Percentiles rank a stretch among this genome's conserved stretches.
Evolutionary conservation across 2,329 filamentous ascomycete genomes (phyloP).

Genomic region (Fusarium secorum): DNA sequence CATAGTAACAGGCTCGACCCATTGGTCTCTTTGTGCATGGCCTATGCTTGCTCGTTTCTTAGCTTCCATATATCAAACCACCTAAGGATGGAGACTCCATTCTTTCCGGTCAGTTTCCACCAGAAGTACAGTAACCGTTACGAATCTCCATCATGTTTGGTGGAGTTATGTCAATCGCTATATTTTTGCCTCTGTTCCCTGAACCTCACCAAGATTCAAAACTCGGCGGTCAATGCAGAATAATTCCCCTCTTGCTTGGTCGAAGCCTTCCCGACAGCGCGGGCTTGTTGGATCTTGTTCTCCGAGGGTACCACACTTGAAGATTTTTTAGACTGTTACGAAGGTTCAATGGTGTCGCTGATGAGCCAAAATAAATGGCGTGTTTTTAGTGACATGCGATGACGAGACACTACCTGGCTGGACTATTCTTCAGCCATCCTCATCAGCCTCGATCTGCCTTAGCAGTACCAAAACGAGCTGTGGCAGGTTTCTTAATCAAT

Average conservation of each 20-base stretch:
- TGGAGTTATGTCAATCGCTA: constrained; percentile 31
- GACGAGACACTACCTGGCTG: constrained; percentile 18
- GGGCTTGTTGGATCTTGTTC: background rate
- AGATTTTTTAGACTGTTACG: background rate
- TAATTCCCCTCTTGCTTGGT: background rate
- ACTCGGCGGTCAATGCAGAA: constrained; percentile 5
- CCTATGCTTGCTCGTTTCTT: background rate
- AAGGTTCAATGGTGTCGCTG: background rate
- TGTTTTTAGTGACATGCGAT: constrained; percentile 35
- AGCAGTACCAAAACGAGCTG: constrained; percentile 5
- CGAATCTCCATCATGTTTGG: constrained; percentile 6
- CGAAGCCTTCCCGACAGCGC: constrained; percentile 14
- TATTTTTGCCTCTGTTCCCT: constrained; percentile 18
- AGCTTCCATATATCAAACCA: constrained; percentile 14
- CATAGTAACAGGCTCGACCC: constrained; percentile 22
- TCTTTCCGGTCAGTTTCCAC: background rate
- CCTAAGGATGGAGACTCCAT: constrained; percentile 5
- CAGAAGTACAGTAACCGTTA: constrained; percentile 13
- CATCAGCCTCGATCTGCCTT: constrained; percentile 28
- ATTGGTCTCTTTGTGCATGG: constrained; percentile 27
- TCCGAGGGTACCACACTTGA: constrained; percentile 17
- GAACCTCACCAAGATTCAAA: background rate
- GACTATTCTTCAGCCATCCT: constrained; percentile 13
- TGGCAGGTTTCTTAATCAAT: constrained; percentile 21
- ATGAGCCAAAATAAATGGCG: constrained; percentile 2